These are phyloP conservation scores for Kalanchoe fedtschenkoi DNA, from an alignment of 164 flowering plant genomes.

Conservation along the genomic window DNA sequence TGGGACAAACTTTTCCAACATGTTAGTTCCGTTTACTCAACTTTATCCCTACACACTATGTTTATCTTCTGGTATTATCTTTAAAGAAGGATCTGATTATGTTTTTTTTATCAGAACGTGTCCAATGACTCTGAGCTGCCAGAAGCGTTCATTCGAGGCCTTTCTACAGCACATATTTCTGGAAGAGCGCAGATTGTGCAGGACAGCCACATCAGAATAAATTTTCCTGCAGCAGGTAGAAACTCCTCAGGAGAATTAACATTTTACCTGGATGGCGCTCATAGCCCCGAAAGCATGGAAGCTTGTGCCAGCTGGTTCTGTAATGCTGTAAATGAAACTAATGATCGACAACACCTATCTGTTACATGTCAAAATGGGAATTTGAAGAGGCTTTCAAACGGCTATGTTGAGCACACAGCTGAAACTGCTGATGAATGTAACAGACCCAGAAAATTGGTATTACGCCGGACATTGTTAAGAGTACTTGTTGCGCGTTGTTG, in stretches of 20 bases:
- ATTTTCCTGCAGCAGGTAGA: constrained; percentile 14
- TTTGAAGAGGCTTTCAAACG: constrained; percentile 15
- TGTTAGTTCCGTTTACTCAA: constrained; percentile 15
- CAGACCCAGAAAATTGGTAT: constrained; percentile 46
- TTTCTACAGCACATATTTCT: constrained; percentile 50
- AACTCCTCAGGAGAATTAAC: constrained; percentile 44
- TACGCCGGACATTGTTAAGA: background rate
- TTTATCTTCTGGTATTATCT: background rate
- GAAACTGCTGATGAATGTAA: constrained; percentile 15
- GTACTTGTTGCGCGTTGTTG: background rate
- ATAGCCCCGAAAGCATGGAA: constrained; percentile 91
- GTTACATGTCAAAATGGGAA: constrained; percentile 11
- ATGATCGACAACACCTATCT: constrained; percentile 6
- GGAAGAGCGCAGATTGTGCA: constrained; percentile 66
- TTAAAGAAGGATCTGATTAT: background rate
- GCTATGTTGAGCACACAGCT: constrained; percentile 12
- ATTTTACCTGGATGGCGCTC: constrained; percentile 90
- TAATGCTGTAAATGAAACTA: constrained; percentile 29
- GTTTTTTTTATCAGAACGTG: constrained; percentile 19
- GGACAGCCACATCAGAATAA: constrained; percentile 19
- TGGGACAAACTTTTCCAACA: constrained; percentile 32
- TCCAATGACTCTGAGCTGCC: constrained; percentile 32
- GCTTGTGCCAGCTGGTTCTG: constrained; percentile 84
- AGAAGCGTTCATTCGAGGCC: constrained; percentile 59
- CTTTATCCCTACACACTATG: background rate